Evolutionary conservation across 305 asterid genomes (phyloP), one percentile per base, ranked within the genome.

Genomic region (Fraxinus albicans): DNA sequence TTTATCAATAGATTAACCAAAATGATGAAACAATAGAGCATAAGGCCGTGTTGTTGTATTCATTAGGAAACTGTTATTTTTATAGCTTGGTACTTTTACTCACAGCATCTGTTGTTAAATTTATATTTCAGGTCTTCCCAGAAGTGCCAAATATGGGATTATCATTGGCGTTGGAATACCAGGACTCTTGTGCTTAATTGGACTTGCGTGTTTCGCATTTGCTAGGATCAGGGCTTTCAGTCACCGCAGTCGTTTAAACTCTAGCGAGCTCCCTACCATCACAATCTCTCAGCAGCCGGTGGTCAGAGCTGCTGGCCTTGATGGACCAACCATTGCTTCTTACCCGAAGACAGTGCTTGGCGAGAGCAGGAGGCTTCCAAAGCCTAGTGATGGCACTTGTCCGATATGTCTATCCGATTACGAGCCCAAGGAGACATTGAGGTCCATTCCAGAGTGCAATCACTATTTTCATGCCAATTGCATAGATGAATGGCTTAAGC

Each of bases 401-500:
- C 91, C 94, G 0, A 93, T 93, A 81, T 93, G 97, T 74, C 77
- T 93, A 23, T 86, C 89, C 1, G 96, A 92, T 34, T 93, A 90
- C 70, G 70, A 88, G 73, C 86, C 95, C 3, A 91, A 89, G 82
- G 96, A 93, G 82, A 90, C 83, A 0, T 17, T 91, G 6, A 88
- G 92, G 53, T 89, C 88, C 34, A 87, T 93, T 38, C 97, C 97
- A 0, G 93, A 91, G 10, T 93, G 97, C 87, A 88, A 87, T 73
- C 97, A 93, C 79, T 91, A 84, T 79, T 93, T 86, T 76, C 97
- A 93, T 80, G 91, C 81, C 0, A 81, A 84, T 4, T 93, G 97
- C 80, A 88, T 93, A 2, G 96, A 91, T 73, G 94, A 91, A 86
- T 93, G 97, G 97, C 93, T 93, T 19, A 90, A 85, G 88, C 88